Evolutionary conservation across 345 rosid species (phyloP).

Genomic region (Eucalyptus regnans): DNA sequence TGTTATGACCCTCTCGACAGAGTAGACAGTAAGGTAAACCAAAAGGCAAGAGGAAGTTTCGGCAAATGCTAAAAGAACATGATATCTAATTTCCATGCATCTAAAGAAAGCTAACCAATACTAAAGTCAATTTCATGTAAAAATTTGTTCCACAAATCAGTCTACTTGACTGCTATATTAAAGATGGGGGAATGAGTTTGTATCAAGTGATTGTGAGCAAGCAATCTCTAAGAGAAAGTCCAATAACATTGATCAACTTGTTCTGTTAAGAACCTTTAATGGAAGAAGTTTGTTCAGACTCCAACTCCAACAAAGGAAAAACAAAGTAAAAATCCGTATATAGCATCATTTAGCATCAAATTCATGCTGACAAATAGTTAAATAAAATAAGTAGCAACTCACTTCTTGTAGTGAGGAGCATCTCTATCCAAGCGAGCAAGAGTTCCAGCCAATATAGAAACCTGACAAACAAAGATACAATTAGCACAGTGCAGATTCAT

Average conservation of each 20-base stretch:
- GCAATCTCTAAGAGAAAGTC: not conserved
- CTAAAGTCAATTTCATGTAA: not conserved
- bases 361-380: not conserved
- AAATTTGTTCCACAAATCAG: not conserved
- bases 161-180: not conserved
- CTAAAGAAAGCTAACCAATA: not conserved
- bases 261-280: not conserved
- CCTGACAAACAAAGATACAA: constrained; percentile 31
- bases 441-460: constrained; percentile 93
- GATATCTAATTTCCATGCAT: not conserved
- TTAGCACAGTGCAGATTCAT: not conserved
- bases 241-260: not conserved
- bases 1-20: not conserved
- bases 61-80: not conserved
- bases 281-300: not conserved
- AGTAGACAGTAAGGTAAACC: not conserved
- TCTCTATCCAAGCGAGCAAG: constrained; percentile 95
- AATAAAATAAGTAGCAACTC: constrained; percentile 6
- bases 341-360: not conserved
- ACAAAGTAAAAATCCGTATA: not conserved
- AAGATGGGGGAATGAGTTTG: not conserved
- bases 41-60: not conserved
- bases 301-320: not conserved
- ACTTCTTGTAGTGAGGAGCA: constrained; percentile 88
- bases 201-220: not conserved